phyloP scores from a whole-genome alignment of 2,329 filamentous ascomycete species.

The Ceratocystis destructans region DNA sequence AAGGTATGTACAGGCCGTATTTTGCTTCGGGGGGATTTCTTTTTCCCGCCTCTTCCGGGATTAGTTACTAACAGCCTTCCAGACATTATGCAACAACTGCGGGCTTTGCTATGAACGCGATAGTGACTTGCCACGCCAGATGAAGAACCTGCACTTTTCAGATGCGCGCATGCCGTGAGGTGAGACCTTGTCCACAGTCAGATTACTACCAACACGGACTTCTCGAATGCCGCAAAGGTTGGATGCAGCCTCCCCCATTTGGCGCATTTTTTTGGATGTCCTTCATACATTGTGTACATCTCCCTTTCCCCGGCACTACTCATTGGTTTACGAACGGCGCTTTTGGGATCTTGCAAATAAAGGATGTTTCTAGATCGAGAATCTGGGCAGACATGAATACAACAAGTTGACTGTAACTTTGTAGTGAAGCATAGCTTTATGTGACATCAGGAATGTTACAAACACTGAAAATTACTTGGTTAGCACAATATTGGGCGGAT shows the following conservation, averaged over 20 bases:
- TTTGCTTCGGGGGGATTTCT: conserved; percentile 10
- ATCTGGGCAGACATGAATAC: conserved; percentile 4
- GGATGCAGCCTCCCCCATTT: neutral
- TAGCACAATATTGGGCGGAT: too few species aligned
- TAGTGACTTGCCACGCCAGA: conserved; percentile 54
- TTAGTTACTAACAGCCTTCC: conserved; percentile 21
- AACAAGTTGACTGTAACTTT: neutral
- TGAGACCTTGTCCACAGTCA: neutral
- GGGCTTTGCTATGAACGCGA: conserved; percentile 80
- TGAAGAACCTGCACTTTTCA: conserved; percentile 29
- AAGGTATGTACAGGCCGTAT: conserved; percentile 44
- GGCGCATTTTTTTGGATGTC: too few species aligned
- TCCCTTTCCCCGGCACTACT: too few species aligned
- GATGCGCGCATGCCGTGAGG: conserved; percentile 3
- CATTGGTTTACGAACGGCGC: too few species aligned
- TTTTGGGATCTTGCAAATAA: too few species aligned
- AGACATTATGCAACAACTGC: conserved; percentile 89
- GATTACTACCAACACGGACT: neutral
- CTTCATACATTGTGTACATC: too few species aligned
- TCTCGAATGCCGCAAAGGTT: neutral
- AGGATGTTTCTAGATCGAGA: neutral
- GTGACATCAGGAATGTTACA: too few species aligned
- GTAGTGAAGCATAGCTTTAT: too few species aligned
- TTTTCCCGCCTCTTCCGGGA: conserved; percentile 14
- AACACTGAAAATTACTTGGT: too few species aligned